Base-by-base conservation (phyloP, 2,329 filamentous ascomycete genomes). In the Colletotrichum destructivum region DNA sequence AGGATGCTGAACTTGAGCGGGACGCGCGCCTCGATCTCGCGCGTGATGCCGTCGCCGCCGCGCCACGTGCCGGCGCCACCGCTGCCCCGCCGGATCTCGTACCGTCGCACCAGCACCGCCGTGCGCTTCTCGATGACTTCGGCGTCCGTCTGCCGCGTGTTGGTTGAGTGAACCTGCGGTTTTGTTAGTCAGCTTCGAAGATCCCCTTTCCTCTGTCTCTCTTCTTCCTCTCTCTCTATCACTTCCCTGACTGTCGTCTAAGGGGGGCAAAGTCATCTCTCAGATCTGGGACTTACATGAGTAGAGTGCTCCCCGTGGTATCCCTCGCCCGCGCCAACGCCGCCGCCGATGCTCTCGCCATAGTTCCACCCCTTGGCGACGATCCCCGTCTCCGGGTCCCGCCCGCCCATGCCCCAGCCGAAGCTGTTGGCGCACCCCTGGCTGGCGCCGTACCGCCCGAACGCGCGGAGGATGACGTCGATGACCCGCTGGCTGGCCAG, bases 101-200 rank as follows among this genome's bases (percentile, higher is more conserved):
- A 79, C n/a, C 74, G 63, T 4, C 78, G 77, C 6, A 83, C 75
- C 0, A 83, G 23, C 3, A 82, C 78, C 1, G 81, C 79, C 0
- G 79, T 81, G 6, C 81, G 76, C 64, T 79, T 77, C 74, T 83
- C 82, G 3, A 82, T 74, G 13, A 82, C 75, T 71, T 81, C 78
- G 0, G 76, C 63, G 64, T 83, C 77, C 6, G 81, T 79, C 66
- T 77, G 78, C 38, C 77, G 76, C 1, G 78, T 81, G 67, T 81
- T 80, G 9, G 81, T 82, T n/a, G 77, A 77, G 54, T 81, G 78
- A 4, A 75, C 66, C 66, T 69, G 31, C 9, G 9, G 1, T 7
- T 6, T 12, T 2, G 62, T 46, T 11, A 61, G 44, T 16, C 6
- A 11, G 13, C 4, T 31, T 31, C 31, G 31, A 31, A 31, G 31